A percentile compares a stretch with the other conserved stretches of the same genome.
These are phyloP conservation scores for Chaetomium cochliodes DNA, from an alignment of 495 filamentous ascomycete species.

Conservation along the genomic window DNA sequence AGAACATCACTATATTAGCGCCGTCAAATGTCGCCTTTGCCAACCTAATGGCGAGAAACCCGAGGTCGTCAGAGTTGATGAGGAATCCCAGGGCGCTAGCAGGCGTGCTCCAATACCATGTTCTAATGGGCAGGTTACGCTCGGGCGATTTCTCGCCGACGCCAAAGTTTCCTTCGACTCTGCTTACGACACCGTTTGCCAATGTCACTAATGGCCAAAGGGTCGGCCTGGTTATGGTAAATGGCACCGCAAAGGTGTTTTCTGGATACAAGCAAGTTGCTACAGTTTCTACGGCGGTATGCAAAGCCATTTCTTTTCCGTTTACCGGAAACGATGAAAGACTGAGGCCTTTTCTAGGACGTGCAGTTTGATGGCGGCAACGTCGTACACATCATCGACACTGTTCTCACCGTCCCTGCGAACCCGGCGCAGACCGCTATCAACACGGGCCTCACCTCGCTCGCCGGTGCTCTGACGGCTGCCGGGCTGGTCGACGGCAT, in stretches of 20 bases:
- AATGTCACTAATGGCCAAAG: constrained; percentile 46
- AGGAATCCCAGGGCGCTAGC: constrained; percentile 39
- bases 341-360: constrained; percentile 19
- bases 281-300: constrained; percentile 27
- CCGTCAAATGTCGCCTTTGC: constrained; percentile 59
- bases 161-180: constrained; percentile 52
- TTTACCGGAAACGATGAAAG: background rate
- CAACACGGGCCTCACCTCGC: constrained; percentile 51
- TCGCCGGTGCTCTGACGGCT: constrained; percentile 54
- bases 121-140: constrained; percentile 51
- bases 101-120: constrained; percentile 58
- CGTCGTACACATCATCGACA: constrained; percentile 63
- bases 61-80: constrained; percentile 35
- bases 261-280: constrained; percentile 30
- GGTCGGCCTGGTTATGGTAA: constrained; percentile 24
- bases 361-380: constrained; percentile 46
- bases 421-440: constrained; percentile 23
- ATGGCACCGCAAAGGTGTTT: constrained; percentile 27
- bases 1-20: constrained; percentile 62
- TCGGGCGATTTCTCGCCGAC: constrained; percentile 40
- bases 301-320: background rate
- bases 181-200: constrained; percentile 48
- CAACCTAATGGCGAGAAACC: constrained; percentile 38
- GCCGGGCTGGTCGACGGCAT: constrained; percentile 48
- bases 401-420: constrained; percentile 55